A percentile compares a stretch with the other conserved stretches of the same genome.
These are phyloP conservation scores for Hymenoscyphus fructigenus DNA, from an alignment of 2,329 filamentous ascomycete genomes.

Conservation along the genomic window DNA sequence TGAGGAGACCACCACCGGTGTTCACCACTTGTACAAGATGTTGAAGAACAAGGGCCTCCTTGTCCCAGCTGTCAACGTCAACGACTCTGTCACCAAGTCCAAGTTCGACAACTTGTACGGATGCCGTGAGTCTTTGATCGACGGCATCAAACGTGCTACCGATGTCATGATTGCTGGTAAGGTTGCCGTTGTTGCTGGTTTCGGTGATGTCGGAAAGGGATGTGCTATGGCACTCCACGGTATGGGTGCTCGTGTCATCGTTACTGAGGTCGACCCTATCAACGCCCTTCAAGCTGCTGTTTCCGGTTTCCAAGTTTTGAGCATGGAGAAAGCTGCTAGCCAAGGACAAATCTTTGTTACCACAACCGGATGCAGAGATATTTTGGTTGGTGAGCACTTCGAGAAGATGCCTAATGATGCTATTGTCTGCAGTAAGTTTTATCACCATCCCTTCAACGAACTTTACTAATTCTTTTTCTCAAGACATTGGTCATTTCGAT, in stretches of 20 bases:
- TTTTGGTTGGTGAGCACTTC: constrained; percentile 89
- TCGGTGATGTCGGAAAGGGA: constrained; percentile 98
- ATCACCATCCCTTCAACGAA: constrained; percentile 4
- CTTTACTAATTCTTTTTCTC: constrained; percentile 20
- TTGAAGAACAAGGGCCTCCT: constrained; percentile 87
- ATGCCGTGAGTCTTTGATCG: constrained; percentile 96
- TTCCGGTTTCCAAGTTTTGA: constrained; percentile 93
- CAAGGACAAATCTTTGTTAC: constrained; percentile 97
- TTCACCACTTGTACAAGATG: constrained; percentile 99
- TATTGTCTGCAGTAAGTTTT: constrained; percentile 86
- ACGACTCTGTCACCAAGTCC: constrained; percentile 99
- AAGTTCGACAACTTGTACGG: constrained; percentile 99
- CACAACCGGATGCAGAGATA: constrained; percentile 98
- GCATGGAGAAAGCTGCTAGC: constrained; percentile 93
- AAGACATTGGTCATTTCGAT: constrained; percentile 98
- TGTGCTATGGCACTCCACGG: constrained; percentile 93
- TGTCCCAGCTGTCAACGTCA: constrained; percentile 97
- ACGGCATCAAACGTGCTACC: constrained; percentile 99
- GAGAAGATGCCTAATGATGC: constrained; percentile 95
- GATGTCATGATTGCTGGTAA: constrained; percentile 99
- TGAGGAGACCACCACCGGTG: constrained; percentile 99
- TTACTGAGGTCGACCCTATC: constrained; percentile 98
- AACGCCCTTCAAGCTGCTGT: constrained; percentile 99
- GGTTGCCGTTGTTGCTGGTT: constrained; percentile 95
- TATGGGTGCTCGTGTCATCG: constrained; percentile 95